phyloP scores from a whole-genome alignment of 148 eudicot genomes.

The Tetragonia tetragonoides region DNA sequence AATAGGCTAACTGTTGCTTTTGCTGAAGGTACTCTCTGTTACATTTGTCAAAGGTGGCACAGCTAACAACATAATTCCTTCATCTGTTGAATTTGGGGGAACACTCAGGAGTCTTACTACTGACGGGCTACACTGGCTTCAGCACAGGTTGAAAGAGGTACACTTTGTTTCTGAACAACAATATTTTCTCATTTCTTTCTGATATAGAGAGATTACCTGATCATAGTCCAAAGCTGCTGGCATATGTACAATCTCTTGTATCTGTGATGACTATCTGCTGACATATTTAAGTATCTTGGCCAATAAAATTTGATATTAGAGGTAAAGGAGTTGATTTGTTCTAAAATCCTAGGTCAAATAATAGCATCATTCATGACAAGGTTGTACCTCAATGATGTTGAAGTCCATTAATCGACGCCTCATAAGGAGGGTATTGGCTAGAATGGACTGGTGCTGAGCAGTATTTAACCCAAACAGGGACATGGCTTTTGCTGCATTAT shows the following conservation, averaged over 20 bases:
- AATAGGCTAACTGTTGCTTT: constrained; percentile 15
- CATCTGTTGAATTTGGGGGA: constrained; percentile 72
- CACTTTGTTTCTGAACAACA: not conserved
- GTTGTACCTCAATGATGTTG: too few species aligned
- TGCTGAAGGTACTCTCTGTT: constrained; percentile 73
- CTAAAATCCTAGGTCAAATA: too few species aligned
- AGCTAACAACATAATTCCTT: constrained; percentile 51
- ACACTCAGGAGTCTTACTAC: constrained; percentile 79
- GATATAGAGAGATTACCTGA: not conserved
- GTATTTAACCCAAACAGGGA: too few species aligned
- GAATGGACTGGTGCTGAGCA: too few species aligned
- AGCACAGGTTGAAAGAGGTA: constrained; percentile 71
- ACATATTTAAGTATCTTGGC: not conserved
- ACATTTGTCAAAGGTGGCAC: constrained; percentile 70
- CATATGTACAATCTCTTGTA: too few species aligned
- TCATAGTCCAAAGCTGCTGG: not conserved
- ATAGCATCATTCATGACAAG: too few species aligned
- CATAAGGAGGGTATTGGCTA: too few species aligned
- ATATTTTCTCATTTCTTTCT: not conserved
- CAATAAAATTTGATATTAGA: too few species aligned
- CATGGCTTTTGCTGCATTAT: too few species aligned
- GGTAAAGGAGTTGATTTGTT: too few species aligned
- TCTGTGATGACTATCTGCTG: not conserved
- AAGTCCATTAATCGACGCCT: too few species aligned
- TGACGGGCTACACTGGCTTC: constrained; percentile 59